These are phyloP conservation scores for Syzygium aqueum DNA, from an alignment of 345 rosid species.

Conservation along the genomic window DNA sequence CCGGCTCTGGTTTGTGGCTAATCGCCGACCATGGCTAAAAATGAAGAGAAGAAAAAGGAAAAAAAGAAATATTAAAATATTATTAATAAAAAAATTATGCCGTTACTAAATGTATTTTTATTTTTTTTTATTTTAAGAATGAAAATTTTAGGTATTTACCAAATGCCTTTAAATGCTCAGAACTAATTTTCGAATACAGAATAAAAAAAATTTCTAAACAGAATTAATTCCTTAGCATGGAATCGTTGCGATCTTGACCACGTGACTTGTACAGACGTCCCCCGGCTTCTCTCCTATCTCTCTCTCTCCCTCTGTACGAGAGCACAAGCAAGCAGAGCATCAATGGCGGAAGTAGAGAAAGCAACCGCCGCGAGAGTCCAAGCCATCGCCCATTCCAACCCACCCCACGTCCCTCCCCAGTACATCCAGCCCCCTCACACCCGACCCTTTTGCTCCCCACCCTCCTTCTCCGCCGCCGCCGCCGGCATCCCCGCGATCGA, in stretches of 20 bases:
- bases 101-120: no score
- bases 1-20: accelerated
- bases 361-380: slow-evolving; percentile 41
- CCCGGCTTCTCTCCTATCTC: background rate
- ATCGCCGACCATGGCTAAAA: no score
- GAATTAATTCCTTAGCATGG: no score
- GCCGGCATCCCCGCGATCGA: slow-evolving; percentile 45
- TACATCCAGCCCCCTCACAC: slow-evolving; percentile 58
- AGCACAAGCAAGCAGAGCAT: background rate
- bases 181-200: no score
- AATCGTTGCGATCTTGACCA: accelerated
- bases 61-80: no score
- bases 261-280: background rate
- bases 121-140: no score
- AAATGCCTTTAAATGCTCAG: no score
- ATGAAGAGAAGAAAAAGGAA: no score
- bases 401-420: slow-evolving; percentile 44
- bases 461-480: background rate
- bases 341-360: slow-evolving; percentile 13
- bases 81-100: no score
- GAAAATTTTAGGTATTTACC: no score
- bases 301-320: background rate
- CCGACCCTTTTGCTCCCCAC: slow-evolving; percentile 27
- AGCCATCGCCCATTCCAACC: slow-evolving; percentile 27
- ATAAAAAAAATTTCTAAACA: no score